Conservation (phyloP, 2,329 filamentous ascomycete species). For the Xylariaceae sp. region DNA sequence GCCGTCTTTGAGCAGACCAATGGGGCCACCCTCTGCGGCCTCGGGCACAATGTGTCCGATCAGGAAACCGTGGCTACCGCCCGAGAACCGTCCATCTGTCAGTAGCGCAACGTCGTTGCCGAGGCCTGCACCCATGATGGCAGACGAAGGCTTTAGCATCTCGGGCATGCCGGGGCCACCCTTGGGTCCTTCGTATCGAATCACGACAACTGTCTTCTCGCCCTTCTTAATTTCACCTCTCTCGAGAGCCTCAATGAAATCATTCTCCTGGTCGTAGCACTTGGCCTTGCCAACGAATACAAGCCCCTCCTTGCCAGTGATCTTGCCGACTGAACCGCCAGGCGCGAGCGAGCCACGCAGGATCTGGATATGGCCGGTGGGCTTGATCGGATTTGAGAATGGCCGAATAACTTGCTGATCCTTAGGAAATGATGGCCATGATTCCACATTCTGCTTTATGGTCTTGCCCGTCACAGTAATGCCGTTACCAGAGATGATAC, state of each 20-base stretch:
- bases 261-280: slow-evolving; percentile 83
- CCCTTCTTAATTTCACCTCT: slow-evolving; percentile 79
- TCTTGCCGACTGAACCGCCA: slow-evolving; percentile 88
- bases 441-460: slow-evolving; percentile 81
- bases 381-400: slow-evolving; percentile 83
- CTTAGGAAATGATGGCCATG: slow-evolving; percentile 74
- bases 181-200: slow-evolving; percentile 92
- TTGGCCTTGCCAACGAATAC: slow-evolving; percentile 80
- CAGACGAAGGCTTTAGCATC: slow-evolving; percentile 90
- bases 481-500: slow-evolving; percentile 79
- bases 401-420: slow-evolving; percentile 85
- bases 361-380: slow-evolving; percentile 88
- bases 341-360: slow-evolving; percentile 85
- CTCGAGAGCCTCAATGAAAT: slow-evolving; percentile 80
- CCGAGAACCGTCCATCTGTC: slow-evolving; percentile 78
- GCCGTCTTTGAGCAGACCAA: slow-evolving; percentile 81
- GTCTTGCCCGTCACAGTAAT: slow-evolving; percentile 91
- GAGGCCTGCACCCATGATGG: slow-evolving; percentile 89
- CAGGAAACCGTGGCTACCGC: slow-evolving; percentile 84
- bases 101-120: slow-evolving; percentile 77
- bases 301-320: slow-evolving; percentile 92
- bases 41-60: slow-evolving; percentile 90
- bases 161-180: slow-evolving; percentile 95
- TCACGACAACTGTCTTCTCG: slow-evolving; percentile 88
- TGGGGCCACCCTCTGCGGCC: slow-evolving; percentile 84